Conservation (phyloP, 371 early-diverging fungal genomes). For the Mortierella sp. region DNA sequence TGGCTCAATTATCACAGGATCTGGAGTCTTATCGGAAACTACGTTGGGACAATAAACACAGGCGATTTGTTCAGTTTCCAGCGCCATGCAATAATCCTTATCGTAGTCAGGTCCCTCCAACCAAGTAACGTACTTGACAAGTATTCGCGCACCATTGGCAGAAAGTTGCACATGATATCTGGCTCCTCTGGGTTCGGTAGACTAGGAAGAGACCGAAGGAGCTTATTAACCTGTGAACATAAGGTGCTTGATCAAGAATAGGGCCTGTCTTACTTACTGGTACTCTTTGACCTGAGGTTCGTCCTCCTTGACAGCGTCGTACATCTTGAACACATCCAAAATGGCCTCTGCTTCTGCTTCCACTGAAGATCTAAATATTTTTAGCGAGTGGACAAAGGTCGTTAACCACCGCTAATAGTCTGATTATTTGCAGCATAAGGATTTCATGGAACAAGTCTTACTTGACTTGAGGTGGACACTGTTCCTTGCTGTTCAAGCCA, state of each 20-base stretch:
- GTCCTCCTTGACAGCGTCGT: slow-evolving; percentile 74
- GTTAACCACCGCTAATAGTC: no score
- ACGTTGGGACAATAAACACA: background rate
- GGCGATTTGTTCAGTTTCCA: background rate
- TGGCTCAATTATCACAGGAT: slow-evolving; percentile 19
- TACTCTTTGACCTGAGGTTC: slow-evolving; percentile 54
- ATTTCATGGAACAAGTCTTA: slow-evolving; percentile 1
- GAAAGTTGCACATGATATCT: slow-evolving; percentile 76
- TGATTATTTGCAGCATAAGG: no score
- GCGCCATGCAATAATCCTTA: no score
- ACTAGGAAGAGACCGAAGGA: slow-evolving; percentile 16
- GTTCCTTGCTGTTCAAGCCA: slow-evolving; percentile 16
- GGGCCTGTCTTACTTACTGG: slow-evolving; percentile 14
- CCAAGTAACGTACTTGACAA: slow-evolving; percentile 62
- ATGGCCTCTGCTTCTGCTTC: slow-evolving; percentile 44
- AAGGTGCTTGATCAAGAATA: background rate
- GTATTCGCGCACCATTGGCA: slow-evolving; percentile 81
- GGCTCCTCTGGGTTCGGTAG: slow-evolving; percentile 57
- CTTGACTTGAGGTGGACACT: slow-evolving; percentile 46
- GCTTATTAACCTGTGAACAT: background rate
- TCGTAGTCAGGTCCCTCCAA: no score
- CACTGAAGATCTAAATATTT: slow-evolving; percentile 20
- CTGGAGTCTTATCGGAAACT: slow-evolving; percentile 29
- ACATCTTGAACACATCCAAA: slow-evolving; percentile 68
- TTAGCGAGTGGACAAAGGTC: background rate